These are phyloP conservation scores for Ophiostoma montium DNA, from an alignment of 2,329 filamentous ascomycete species.

Conservation along the genomic window DNA sequence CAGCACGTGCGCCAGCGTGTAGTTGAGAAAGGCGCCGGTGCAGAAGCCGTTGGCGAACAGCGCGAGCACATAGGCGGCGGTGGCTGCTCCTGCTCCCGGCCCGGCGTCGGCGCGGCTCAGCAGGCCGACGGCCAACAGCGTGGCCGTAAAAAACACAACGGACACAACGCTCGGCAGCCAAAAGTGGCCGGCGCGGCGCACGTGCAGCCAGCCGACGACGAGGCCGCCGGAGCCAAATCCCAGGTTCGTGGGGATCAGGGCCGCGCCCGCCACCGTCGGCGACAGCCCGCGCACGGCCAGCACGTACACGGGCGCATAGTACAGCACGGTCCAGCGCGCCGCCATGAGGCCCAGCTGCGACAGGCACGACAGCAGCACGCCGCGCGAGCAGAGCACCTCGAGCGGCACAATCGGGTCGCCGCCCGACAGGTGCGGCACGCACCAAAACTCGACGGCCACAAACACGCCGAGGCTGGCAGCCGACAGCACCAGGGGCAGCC, in stretches of 20 bases:
- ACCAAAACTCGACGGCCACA: conserved; percentile 42
- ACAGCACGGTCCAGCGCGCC: conserved; percentile 65
- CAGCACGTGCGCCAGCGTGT: conserved; percentile 65
- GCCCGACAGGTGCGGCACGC: conserved; percentile 20
- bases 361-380: conserved; percentile 58
- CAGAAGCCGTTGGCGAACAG: conserved; percentile 59
- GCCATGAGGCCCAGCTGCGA: conserved; percentile 68
- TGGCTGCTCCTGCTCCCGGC: too few relatives aligned
- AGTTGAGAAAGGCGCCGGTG: conserved; percentile 63
- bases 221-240: conserved; percentile 67
- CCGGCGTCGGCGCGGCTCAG: conserved; percentile 26
- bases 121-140: conserved; percentile 38
- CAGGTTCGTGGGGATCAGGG: conserved; percentile 67
- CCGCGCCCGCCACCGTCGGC: conserved; percentile 56
- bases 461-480: conserved; percentile 37
- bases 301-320: conserved; percentile 68
- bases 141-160: conserved; percentile 42
- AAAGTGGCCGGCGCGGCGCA: conserved; percentile 58
- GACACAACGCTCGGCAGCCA: conserved; percentile 49
- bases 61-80: conserved; percentile 44
- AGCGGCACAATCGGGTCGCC: conserved; percentile 68
- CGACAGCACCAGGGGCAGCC: conserved; percentile 46
- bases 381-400: conserved; percentile 52
- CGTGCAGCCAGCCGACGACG: conserved; percentile 60
- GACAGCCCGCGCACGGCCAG: conserved; percentile 59